Evolutionary conservation across 108 stramenopile genomes (phyloP).

Genomic region (Bacterosira constricta): DNA sequence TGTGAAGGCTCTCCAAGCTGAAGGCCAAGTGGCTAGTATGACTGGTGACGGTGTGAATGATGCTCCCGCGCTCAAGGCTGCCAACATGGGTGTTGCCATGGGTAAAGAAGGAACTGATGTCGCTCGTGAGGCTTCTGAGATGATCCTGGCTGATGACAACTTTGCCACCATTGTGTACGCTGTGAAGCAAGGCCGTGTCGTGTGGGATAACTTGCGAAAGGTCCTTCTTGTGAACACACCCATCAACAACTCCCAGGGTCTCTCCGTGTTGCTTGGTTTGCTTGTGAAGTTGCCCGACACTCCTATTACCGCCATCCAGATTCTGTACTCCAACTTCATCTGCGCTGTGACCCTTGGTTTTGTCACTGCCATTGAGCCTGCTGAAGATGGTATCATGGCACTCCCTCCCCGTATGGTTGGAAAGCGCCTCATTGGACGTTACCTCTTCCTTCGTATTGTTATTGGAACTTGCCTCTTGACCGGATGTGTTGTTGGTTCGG

Average conservation of each 20-base stretch:
- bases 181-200: constrained; percentile 78
- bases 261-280: constrained; percentile 79
- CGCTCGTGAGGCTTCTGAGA: constrained; percentile 95
- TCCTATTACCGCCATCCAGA: constrained; percentile 79
- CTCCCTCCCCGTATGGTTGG: constrained; percentile 82
- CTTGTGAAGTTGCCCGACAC: constrained; percentile 61
- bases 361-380: constrained; percentile 82
- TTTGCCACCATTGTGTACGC: constrained; percentile 92
- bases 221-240: constrained; percentile 84
- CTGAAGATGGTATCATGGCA: constrained; percentile 85
- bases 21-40: constrained; percentile 92
- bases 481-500: constrained; percentile 55
- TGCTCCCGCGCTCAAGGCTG: constrained; percentile 96
- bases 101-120: constrained; percentile 98
- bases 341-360: constrained; percentile 89
- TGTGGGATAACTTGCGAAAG: constrained; percentile 90
- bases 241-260: constrained; percentile 89
- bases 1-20: constrained; percentile 91
- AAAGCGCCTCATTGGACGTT: constrained; percentile 88
- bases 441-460: constrained; percentile 77
- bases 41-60: constrained; percentile 99
- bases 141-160: constrained; percentile 98
- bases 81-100: constrained; percentile 99
- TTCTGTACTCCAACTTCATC: constrained; percentile 89
- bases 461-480: constrained; percentile 68